phyloP scores from a whole-genome alignment of 2,329 filamentous ascomycete species.

The Colletotrichum eremochloae region DNA sequence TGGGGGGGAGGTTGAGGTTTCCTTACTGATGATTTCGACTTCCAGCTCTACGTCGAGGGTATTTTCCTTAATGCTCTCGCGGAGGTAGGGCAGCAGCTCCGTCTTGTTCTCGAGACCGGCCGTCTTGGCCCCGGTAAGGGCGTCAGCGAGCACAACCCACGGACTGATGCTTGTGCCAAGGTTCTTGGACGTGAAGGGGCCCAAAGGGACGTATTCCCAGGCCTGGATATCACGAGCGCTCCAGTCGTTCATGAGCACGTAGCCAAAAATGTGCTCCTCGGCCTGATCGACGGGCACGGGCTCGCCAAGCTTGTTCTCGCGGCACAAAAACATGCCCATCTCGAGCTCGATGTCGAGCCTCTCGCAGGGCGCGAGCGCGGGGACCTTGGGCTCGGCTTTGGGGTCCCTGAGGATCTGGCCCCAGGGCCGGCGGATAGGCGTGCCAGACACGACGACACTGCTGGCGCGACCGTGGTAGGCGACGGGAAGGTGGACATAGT shows the following conservation, averaged over 20 bases:
- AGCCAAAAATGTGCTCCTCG: constrained; percentile 79
- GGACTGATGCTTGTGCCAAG: constrained; percentile 72
- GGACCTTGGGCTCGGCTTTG: constrained; percentile 65
- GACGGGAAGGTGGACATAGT: constrained; percentile 85
- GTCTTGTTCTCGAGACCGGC: constrained; percentile 50
- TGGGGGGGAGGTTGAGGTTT: too few relatives aligned
- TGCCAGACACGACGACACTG: constrained; percentile 81
- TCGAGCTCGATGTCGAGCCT: constrained; percentile 84
- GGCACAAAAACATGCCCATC: constrained; percentile 80
- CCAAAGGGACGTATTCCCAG: constrained; percentile 72
- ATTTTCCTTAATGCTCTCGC: constrained; percentile 64
- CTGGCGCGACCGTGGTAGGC: constrained; percentile 86
- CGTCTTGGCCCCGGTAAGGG: constrained; percentile 56
- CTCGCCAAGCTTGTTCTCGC: constrained; percentile 74
- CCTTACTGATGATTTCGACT: constrained; percentile 55
- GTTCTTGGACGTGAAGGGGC: constrained; percentile 73
- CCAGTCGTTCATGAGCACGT: constrained; percentile 76
- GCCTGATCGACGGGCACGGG: constrained; percentile 76
- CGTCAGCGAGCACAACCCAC: constrained; percentile 73
- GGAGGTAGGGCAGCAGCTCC: constrained; percentile 60
- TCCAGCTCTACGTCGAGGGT: constrained; percentile 55
- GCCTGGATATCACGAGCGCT: constrained; percentile 72
- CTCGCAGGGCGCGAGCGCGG: constrained; percentile 70
- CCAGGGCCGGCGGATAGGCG: constrained; percentile 77
- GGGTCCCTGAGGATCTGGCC: constrained; percentile 74